Percentiles rank a stretch among this genome's conserved stretches.
Conservation (phyloP, 2,329 filamentous ascomycete species). For the Nigrograna mackinnonii region DNA sequence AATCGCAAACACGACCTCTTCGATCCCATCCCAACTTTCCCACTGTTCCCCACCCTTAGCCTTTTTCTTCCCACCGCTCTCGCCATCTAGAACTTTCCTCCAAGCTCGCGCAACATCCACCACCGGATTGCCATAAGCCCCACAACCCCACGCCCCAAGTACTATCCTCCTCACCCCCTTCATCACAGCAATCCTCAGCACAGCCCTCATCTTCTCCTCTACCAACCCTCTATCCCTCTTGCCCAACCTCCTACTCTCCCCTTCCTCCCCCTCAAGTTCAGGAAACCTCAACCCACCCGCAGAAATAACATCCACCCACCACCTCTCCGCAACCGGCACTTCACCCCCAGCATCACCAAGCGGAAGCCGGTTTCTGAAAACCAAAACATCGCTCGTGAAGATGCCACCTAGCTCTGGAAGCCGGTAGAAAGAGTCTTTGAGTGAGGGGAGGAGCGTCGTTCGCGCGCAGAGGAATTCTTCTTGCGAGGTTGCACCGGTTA, state of each 20-base stretch:
- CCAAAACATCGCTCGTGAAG: constrained; percentile 62
- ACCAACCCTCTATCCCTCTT: constrained; percentile 56
- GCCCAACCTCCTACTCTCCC: constrained; percentile 20
- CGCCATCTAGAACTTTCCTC: constrained; percentile 39
- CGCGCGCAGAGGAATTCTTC: constrained; percentile 66
- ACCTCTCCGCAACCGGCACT: constrained; percentile 53
- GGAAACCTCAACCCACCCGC: constrained; percentile 64
- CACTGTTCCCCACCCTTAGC: constrained; percentile 13
- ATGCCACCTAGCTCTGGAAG: constrained; percentile 62
- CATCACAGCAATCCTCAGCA: constrained; percentile 55
- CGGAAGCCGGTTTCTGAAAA: constrained; percentile 51
- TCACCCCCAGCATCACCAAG: constrained; percentile 42
- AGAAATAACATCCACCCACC: constrained; percentile 62
- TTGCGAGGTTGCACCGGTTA: constrained; percentile 62
- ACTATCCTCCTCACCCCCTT: constrained; percentile 55
- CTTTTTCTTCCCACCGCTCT: constrained; percentile 22
- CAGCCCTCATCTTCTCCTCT: constrained; percentile 60
- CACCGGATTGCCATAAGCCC: constrained; percentile 66
- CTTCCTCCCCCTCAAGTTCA: constrained; percentile 47
- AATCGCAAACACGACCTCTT: constrained; percentile 64
- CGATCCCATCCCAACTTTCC: constrained; percentile 49
- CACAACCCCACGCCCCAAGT: constrained; percentile 68
- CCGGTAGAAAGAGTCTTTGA: constrained; percentile 62
- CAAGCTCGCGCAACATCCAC: constrained; percentile 62
- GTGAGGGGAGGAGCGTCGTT: constrained; percentile 62